Evolutionary conservation across 768 basidiomycete species (phyloP), one percentile per base, ranked within the genome.

Genomic region (Saitozyma podzolica): DNA sequence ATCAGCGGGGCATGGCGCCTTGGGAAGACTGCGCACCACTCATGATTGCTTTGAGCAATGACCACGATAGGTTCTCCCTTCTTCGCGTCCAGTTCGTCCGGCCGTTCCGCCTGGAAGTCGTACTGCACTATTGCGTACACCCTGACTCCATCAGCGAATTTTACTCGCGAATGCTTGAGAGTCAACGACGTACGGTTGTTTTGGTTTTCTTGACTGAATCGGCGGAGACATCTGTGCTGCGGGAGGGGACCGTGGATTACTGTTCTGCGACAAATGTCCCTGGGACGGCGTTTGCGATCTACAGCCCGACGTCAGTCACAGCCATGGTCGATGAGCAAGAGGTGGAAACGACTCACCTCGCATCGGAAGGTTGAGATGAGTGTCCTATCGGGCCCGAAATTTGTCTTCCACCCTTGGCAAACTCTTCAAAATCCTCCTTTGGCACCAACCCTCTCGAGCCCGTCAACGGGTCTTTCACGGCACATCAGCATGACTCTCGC

Each of bases 31-130:
- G 50, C 80, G 56, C 42, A 80, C 96, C 96, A 99, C 79, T 99
- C 96, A 67, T 92, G 91, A 76, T 98, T 99, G n/a, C 94, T 97
- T 79, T 98, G 96, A 0, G 96, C 96, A 60, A 98, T 96, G 63
- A 99, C 92, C 16, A 94, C 90, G 76, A 99, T 91, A 8, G 91
- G 85, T 73, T 99, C 96, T 42, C 94, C 95, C 0, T 88, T 86
- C 73, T 89, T 92, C 1, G 95, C 95, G 64, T 95, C 94, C 51
- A 99, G 86, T 75, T 99, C 96, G 77, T 99, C 96, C 5, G 91
- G 85, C 50, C 96, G 86, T 80, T 99, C 96, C n/a, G 96, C 94
- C 11, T 83, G 78, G 70, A 99, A 99, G 74, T 98, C 94, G 74
- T 97, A 95, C 64, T 92, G 85, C 37, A 99, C 96, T 69, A 95